Evolutionary conservation across 257 asterid species (phyloP).

Genomic region (Nemophila menziesii): DNA sequence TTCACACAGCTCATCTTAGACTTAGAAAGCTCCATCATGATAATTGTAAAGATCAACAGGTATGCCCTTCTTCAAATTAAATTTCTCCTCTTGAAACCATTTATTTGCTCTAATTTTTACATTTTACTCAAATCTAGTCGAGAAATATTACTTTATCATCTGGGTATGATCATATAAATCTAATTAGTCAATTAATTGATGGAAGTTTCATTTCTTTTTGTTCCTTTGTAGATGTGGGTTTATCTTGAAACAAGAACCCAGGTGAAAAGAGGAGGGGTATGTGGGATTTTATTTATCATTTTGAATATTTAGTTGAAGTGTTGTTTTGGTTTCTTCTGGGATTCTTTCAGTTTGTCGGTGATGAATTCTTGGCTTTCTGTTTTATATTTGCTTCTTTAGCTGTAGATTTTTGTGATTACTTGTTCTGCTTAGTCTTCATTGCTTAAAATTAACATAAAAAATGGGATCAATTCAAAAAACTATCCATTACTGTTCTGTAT

Average conservation of each 20-base stretch:
- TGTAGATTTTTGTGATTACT: conserved; percentile 10
- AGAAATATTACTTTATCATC: not conserved
- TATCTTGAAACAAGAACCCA: not conserved
- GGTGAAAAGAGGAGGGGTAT: not conserved
- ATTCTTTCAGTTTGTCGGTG: conserved; percentile 8
- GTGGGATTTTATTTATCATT: conserved; percentile 10
- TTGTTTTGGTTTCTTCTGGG: conserved; percentile 15
- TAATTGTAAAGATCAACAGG: not conserved
- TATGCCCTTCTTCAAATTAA: not conserved
- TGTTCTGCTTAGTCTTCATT: conserved; percentile 9
- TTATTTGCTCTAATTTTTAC: not conserved
- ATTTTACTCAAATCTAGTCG: not conserved
- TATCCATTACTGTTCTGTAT: conserved; percentile 54
- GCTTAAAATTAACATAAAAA: conserved; percentile 2
- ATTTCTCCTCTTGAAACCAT: not conserved
- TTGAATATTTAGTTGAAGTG: conserved; percentile 4
- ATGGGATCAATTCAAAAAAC: conserved; percentile 26
- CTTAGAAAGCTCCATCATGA: not conserved
- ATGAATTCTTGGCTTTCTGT: conserved; percentile 5
- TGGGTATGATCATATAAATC: not conserved
- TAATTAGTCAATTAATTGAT: not conserved
- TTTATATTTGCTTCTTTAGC: conserved; percentile 7
- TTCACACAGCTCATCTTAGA: not conserved
- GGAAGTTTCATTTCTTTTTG: not conserved
- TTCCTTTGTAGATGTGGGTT: not conserved